Percentiles rank a stretch among this genome's conserved stretches.
phyloP scores from a whole-genome alignment of 2,329 filamentous ascomycete species.

The Cytospora chrysosperma region DNA sequence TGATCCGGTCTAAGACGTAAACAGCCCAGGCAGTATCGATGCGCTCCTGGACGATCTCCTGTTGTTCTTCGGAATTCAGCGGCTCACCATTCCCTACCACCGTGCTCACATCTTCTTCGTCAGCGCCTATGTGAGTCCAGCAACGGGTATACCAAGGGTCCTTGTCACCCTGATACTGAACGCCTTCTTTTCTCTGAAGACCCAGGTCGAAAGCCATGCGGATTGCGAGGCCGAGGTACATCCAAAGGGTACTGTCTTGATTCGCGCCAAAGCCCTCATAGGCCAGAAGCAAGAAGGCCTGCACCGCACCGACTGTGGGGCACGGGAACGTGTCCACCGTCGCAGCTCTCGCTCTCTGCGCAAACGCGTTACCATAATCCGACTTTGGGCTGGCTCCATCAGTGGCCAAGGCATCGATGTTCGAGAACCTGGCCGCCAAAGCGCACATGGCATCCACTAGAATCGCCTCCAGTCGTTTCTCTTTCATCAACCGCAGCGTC shows the following conservation, averaged over 20 bases:
- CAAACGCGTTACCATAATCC: constrained; percentile 75
- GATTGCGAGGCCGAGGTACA: constrained; percentile 87
- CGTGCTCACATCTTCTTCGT: constrained; percentile 24
- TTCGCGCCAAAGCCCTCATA: constrained; percentile 89
- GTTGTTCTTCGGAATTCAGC: constrained; percentile 52
- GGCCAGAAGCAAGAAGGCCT: constrained; percentile 78
- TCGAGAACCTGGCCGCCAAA: constrained; percentile 77
- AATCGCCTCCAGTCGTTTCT: constrained; percentile 80
- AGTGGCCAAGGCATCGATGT: constrained; percentile 50
- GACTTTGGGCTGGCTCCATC: constrained; percentile 54
- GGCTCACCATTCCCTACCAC: constrained; percentile 31
- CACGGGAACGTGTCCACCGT: constrained; percentile 81
- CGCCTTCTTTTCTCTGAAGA: constrained; percentile 76
- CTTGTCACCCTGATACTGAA: constrained; percentile 59
- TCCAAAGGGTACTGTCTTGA: constrained; percentile 88
- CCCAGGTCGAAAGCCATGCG: constrained; percentile 80
- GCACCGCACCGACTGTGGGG: constrained; percentile 78
- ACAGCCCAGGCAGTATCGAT: constrained; percentile 90
- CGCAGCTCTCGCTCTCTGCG: constrained; percentile 77
- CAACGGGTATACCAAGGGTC: constrained; percentile 50
- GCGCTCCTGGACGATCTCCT: constrained; percentile 73
- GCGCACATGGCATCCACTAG: constrained; percentile 85
- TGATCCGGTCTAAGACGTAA: constrained; percentile 82
- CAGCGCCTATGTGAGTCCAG: constrained; percentile 38
- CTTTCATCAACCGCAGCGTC: constrained; percentile 72